Evolutionary conservation across 495 filamentous ascomycete genomes (phyloP).

Genomic region (Penicillium dipodomyicola): DNA sequence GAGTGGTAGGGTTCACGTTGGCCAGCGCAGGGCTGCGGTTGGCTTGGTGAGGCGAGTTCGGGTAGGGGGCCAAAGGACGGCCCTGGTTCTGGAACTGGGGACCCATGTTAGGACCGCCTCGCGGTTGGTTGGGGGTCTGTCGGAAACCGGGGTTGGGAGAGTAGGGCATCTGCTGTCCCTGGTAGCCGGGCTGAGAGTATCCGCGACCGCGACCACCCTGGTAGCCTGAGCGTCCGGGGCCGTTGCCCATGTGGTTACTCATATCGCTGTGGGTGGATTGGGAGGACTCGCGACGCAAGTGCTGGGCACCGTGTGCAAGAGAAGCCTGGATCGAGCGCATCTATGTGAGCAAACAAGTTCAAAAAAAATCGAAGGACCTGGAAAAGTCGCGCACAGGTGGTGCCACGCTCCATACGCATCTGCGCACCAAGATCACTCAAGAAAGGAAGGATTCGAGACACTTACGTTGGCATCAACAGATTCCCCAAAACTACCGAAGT

Average conservation of each 20-base stretch:
- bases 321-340: constrained; percentile 60
- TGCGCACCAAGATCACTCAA: background rate
- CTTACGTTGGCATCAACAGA: constrained; percentile 67
- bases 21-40: constrained; percentile 71
- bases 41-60: constrained; percentile 64
- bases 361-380: constrained; percentile 8
- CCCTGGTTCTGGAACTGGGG: constrained; percentile 63
- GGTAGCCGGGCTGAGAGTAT: constrained; percentile 56
- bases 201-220: constrained; percentile 68
- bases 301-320: constrained; percentile 62
- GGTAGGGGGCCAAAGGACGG: constrained; percentile 54
- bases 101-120: constrained; percentile 60
- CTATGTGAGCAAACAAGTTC: constrained; percentile 40
- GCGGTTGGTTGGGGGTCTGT: constrained; percentile 58
- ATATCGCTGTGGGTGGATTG: constrained; percentile 77
- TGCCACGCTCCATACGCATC: constrained; percentile 1
- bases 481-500: constrained; percentile 78
- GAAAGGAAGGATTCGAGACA: constrained; percentile 26
- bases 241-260: constrained; percentile 56
- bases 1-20: constrained; percentile 65
- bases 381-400: constrained; percentile 10
- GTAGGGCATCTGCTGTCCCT: constrained; percentile 59
- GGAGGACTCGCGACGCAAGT: constrained; percentile 78
- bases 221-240: constrained; percentile 54
- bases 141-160: constrained; percentile 63